These are phyloP conservation scores for Pythium inflatum DNA, from an alignment of 352 stramenopile species.

Conservation along the genomic window DNA sequence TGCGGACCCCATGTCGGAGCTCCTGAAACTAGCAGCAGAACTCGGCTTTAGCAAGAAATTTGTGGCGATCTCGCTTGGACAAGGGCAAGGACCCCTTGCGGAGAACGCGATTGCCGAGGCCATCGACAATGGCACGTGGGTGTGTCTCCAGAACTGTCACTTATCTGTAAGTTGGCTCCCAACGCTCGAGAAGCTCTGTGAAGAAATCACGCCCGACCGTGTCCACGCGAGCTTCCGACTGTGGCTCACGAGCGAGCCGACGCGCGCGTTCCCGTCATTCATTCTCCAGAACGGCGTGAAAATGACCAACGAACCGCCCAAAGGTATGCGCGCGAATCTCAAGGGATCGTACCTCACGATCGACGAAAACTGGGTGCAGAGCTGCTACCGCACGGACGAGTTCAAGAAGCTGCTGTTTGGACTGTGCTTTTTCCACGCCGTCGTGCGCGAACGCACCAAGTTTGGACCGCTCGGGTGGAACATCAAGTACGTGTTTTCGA, in stretches of 20 bases:
- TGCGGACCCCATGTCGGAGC: slow-evolving; percentile 94
- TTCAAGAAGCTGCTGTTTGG: slow-evolving; percentile 89
- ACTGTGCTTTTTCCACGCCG: slow-evolving; percentile 93
- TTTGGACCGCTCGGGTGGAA: slow-evolving; percentile 89
- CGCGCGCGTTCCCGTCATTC: slow-evolving; percentile 92
- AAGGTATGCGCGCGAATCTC: slow-evolving; percentile 94
- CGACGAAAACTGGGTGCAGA: slow-evolving; percentile 75
- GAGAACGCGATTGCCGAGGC: slow-evolving; percentile 93
- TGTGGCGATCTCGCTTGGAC: slow-evolving; percentile 92
- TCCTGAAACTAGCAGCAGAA: slow-evolving; percentile 92
- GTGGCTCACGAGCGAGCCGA: slow-evolving; percentile 95
- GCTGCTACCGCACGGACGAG: slow-evolving; percentile 54
- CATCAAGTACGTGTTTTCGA: slow-evolving; percentile 90
- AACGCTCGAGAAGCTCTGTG: slow-evolving; percentile 93
- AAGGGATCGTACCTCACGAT: slow-evolving; percentile 91
- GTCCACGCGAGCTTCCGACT: slow-evolving; percentile 93
- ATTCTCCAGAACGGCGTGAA: slow-evolving; percentile 95
- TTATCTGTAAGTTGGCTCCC: slow-evolving; percentile 95
- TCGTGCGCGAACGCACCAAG: slow-evolving; percentile 85
- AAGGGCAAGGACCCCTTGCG: slow-evolving; percentile 93
- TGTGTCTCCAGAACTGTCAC: slow-evolving; percentile 97
- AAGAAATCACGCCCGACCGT: slow-evolving; percentile 92
- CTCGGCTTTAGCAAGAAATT: slow-evolving; percentile 93
- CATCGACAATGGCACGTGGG: slow-evolving; percentile 93
- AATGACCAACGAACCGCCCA: slow-evolving; percentile 96